Conservation (phyloP, 2,329 filamentous ascomycete genomes). For the Thermothelomyces thermophilus region DNA sequence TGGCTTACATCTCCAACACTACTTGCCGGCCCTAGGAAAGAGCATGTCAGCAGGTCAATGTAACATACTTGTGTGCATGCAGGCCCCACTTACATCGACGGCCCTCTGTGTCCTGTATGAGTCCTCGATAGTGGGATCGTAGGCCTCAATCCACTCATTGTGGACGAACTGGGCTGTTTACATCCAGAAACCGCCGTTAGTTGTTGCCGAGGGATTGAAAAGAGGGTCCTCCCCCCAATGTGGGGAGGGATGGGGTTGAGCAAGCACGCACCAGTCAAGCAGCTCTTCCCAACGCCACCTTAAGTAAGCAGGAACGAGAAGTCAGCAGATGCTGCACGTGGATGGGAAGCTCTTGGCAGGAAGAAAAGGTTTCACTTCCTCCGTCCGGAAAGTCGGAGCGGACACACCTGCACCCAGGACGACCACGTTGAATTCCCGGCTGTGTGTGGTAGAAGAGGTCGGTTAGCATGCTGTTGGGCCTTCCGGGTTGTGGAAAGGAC, state of each 20-base stretch:
- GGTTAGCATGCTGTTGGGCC: slow-evolving; percentile 16
- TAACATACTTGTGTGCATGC: neutral
- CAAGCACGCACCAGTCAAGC: slow-evolving; percentile 65
- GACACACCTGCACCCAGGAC: slow-evolving; percentile 67
- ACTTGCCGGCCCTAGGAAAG: slow-evolving; percentile 69
- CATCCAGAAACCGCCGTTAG: slow-evolving; percentile 11
- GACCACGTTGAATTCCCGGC: slow-evolving; percentile 75
- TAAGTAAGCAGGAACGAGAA: slow-evolving; percentile 22
- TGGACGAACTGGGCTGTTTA: slow-evolving; percentile 79
- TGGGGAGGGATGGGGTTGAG: neutral
- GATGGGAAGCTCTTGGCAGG: slow-evolving; percentile 18
- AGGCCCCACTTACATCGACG: slow-evolving; percentile 64
- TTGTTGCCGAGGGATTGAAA: neutral
- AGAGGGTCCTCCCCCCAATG: neutral
- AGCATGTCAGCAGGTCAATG: slow-evolving; percentile 27
- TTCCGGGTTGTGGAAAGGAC: neutral
- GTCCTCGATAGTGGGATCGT: slow-evolving; percentile 73
- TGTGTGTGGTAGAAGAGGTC: slow-evolving; percentile 31
- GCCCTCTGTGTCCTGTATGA: slow-evolving; percentile 69
- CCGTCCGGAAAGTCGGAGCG: neutral
- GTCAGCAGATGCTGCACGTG: slow-evolving; percentile 30
- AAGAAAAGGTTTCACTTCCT: slow-evolving; percentile 9
- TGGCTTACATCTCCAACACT: slow-evolving; percentile 74
- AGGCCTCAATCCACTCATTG: slow-evolving; percentile 88
- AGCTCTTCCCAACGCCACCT: slow-evolving; percentile 91